phyloP scores from a whole-genome alignment of 2,329 filamentous ascomycete genomes.

The Cadophora malorum region DNA sequence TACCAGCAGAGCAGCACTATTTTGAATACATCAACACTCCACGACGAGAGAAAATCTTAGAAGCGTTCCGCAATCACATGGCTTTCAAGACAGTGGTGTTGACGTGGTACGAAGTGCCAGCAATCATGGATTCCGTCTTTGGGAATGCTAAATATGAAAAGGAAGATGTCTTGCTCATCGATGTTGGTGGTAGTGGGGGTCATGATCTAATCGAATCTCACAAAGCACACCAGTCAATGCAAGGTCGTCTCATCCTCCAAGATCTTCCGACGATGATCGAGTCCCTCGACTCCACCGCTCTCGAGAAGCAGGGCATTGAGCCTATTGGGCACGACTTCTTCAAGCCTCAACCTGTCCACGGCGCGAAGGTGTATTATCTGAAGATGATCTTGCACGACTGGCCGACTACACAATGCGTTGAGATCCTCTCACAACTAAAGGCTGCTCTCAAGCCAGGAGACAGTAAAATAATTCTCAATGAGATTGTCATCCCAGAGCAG shows the following conservation, averaged over 20 bases:
- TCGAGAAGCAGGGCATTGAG: conserved; percentile 6
- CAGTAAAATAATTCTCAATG: conserved; percentile 11
- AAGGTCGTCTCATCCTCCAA: background rate
- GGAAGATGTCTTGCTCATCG: background rate
- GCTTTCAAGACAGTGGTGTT: conserved; percentile 10
- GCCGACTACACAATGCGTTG: conserved; percentile 7
- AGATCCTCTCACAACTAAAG: conserved; percentile 9
- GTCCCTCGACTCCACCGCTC: background rate
- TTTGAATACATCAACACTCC: conserved; percentile 13
- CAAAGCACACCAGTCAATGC: background rate
- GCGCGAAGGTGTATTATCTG: conserved; percentile 22
- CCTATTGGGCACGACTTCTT: conserved; percentile 20
- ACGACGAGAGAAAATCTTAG: conserved; percentile 1
- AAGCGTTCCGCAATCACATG: conserved; percentile 11
- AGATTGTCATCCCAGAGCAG: conserved; percentile 6
- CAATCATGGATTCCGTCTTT: conserved; percentile 7
- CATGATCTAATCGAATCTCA: background rate
- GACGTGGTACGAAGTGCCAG: conserved; percentile 15
- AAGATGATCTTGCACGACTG: conserved; percentile 20
- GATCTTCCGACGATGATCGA: background rate
- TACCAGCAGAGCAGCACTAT: conserved; percentile 9
- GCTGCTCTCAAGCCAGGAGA: conserved; percentile 3
- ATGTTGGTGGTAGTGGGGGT: background rate
- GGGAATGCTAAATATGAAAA: background rate
- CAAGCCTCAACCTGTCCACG: conserved; percentile 21